Base-by-base conservation (phyloP, 1,284 basidiomycete species). In the Austropuccinia psidii region DNA sequence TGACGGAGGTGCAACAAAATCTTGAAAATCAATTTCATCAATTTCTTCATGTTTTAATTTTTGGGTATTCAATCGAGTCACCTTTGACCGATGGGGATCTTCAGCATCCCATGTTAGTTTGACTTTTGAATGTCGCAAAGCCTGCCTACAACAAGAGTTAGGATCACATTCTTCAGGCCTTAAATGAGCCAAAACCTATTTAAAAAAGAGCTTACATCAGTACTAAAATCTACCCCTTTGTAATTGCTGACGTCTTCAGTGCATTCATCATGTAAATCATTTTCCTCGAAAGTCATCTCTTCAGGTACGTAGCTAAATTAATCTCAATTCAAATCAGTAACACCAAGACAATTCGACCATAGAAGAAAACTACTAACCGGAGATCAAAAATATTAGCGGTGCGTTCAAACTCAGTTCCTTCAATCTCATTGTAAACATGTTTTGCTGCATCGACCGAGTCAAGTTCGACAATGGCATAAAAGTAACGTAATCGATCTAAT, bases 81-180 rank as follows among this genome's bases (percentile, higher is more conserved):
- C 78, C 74, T 88, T 87, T 75, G 84, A 85, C 21, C 96, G 89
- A 79, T 95, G 90, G 1, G 91, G 89, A 78, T 98, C 95, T 81
- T 98, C 96, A 76, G 94, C 91, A 79, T 98, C 96, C 96, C 96
- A 99, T 9, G 95, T 98, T 31, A 98, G 85, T 79, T 91, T 95
- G 77, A 98, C 95, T 83, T 93, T 94, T 15, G 96, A 98, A 81
- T 98, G 94, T 8, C 96, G 89, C n/a, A 99, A 86, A 7, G 94
- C 94, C 91, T 95, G 76, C 2, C 55, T 5, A n/a, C 31, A 15
- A 31, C n/a, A 29, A 27, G 6, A 4, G 1, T n/a, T 45, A 11
- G 41, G 41, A 45, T 11, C 41, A 45, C 41, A 45, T 11, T 45
- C 41, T 11, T 45, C 41, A 45, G 11, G 41, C 11, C 11, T 45